Evolutionary conservation across 2,329 filamentous ascomycete species (phyloP), one percentile per base, ranked within the genome.

Genomic region (Teratosphaeriaceae sp.): DNA sequence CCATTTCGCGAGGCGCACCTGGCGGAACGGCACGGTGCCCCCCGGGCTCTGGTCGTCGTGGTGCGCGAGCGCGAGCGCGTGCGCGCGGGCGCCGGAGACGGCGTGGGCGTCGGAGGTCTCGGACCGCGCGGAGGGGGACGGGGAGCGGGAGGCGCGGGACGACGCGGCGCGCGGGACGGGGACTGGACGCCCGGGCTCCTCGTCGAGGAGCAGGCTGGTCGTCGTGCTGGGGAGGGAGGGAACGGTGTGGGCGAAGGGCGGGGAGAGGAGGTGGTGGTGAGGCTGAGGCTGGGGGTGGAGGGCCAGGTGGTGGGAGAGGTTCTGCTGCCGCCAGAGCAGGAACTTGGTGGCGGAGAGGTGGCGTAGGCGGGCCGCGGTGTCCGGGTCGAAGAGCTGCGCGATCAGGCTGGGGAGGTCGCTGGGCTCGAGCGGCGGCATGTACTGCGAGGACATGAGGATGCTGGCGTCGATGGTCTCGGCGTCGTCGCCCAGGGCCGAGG

Each of bases 381-480:
- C 82, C 3, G 76, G 74, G 35, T 88, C 82, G 54, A 97, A 89
- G 0, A 96, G 69, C 15, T 78, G 77, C 7, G 79, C 70, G n/a
- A 94, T 76, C 1, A 97, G 71, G 7, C 68, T 64, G 4, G 64
- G 57, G 2, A 97, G 76, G 44, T 97, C 89, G 7, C 88, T 92
- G 0, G 77, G 66, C 2, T 85, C 67, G 3, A 96, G 72, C 1
- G 90, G 90, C 48, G 87, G 83, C 12, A 92, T 71, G 59, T 96
- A 97, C 56, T 92, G 85, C 1, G 89, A 83, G 43, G 82, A 88
- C 90, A 97, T 97, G 15, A 97, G 74, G 0, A 94, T 72, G 56
- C 88, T 95, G 15, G 89, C 90, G 61, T 97, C 90, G 82, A 97
- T 94, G 33, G 76, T 80, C 29, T 95, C 87, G 47, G 80, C 69